Percentiles rank a stretch among this genome's conserved stretches.
Conservation (phyloP, 2,329 filamentous ascomycete genomes). For the Verticillium zaregamsianum region DNA sequence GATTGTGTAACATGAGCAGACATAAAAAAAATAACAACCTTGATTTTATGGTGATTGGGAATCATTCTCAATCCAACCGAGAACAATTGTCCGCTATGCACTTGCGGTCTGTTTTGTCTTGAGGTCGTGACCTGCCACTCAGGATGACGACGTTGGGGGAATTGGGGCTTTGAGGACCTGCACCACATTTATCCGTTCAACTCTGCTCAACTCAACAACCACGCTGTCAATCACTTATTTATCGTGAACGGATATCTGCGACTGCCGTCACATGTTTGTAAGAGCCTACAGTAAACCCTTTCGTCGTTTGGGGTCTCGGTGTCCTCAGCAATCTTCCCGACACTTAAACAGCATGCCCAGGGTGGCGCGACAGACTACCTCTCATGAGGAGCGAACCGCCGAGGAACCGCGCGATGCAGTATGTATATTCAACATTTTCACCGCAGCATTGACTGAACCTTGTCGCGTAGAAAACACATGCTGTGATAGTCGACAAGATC, state of each 20-base stretch:
- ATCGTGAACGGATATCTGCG: background rate
- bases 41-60: too few species aligned
- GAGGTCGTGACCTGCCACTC: too few species aligned
- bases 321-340: background rate
- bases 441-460: background rate
- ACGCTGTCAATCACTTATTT: background rate
- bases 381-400: slow-evolving; percentile 69
- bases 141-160: too few species aligned
- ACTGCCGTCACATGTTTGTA: background rate
- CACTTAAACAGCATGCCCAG: background rate
- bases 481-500: slow-evolving; percentile 57
- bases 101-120: too few species aligned
- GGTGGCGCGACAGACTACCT: slow-evolving; percentile 11
- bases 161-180: too few species aligned
- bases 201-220: too few species aligned
- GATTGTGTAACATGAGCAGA: background rate
- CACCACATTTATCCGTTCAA: too few species aligned
- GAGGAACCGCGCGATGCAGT: slow-evolving; percentile 65
- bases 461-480: slow-evolving; percentile 46
- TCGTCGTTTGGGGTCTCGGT: background rate
- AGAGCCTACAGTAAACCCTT: background rate
- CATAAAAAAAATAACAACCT: too few species aligned
- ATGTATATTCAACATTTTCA: background rate
- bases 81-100: too few species aligned
- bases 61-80: too few species aligned